Percentiles rank a stretch among this genome's conserved stretches.
phyloP scores from a whole-genome alignment of 1,284 basidiomycete genomes.

The Cutaneotrichosporon dermatis region DNA sequence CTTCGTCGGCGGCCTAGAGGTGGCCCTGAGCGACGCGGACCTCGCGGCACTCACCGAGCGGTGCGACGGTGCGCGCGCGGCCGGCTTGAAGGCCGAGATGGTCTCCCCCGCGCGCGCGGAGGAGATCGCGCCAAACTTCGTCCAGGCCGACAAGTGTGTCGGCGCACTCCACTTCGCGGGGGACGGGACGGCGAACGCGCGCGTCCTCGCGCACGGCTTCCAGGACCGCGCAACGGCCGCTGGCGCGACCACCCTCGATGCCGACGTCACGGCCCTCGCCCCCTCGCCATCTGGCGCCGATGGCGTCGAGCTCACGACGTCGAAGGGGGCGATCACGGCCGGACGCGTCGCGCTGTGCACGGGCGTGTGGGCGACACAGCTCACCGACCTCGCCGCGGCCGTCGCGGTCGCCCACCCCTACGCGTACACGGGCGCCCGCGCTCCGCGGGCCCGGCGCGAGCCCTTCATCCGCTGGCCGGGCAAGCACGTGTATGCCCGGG shows the following conservation, averaged over 20 bases:
- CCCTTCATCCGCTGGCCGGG: conserved; percentile 29
- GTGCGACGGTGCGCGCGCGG: conserved; percentile 5
- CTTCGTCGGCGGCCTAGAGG: conserved; percentile 24
- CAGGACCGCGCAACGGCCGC: conserved; percentile 14
- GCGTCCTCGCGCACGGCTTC: conserved; percentile 9
- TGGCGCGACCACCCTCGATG: conserved; percentile 17
- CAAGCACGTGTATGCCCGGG: conserved; percentile 26
- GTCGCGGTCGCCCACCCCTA: conserved; percentile 31
- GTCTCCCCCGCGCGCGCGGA: conserved; percentile 10
- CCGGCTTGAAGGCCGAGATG: conserved; percentile 12
- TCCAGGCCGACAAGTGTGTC: conserved; percentile 2
- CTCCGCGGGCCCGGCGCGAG: neutral
- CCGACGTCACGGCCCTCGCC: conserved; percentile 9
- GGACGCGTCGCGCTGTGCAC: conserved; percentile 20
- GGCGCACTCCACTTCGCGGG: conserved; percentile 12
- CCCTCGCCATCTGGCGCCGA: too few relatives aligned
- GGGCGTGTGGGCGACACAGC: conserved; percentile 28
- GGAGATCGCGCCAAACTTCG: conserved; percentile 16
- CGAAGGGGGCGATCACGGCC: neutral
- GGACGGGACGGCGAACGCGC: conserved; percentile 27
- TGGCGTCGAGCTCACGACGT: neutral
- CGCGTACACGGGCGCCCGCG: conserved; percentile 11
- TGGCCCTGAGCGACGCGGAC: neutral
- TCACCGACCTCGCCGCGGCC: conserved; percentile 8
- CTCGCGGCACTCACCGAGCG: conserved; percentile 1